Base-by-base conservation (phyloP, 1,284 basidiomycete species). In the Marasmius oreades region DNA sequence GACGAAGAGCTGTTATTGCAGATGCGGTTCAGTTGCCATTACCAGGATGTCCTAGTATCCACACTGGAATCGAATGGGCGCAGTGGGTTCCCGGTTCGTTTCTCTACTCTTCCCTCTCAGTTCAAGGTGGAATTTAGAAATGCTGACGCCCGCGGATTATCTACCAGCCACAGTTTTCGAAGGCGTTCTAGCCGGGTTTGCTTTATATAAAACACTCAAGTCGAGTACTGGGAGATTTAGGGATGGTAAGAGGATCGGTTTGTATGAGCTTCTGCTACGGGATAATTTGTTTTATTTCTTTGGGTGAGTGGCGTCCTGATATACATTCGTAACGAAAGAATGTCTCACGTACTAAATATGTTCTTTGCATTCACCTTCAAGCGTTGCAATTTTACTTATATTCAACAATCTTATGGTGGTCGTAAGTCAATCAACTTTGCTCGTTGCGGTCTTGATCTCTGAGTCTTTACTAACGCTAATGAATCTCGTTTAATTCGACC, bases 371-470 rank as follows among this genome's bases (percentile, higher is more conserved):
- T 37, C 51, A 44, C 24, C 52, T 3, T 51, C 14, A 51, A 72
- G 70, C 3, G 63, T 73, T 24, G 63, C 67, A 2, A 62, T 67
- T 54, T 60, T 77, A 1, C 62, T 77, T 20, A 57, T 76, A 2
- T 70, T 77, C 57, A 77, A 76, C 62, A 76, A 76, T 57, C 62
- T 78, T 5, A 77, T 78, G 75, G 74, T 77, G 11, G 70, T 77
- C 33, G 77, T 76, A 59, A 55, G 73, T 65, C n/a, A n/a, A n/a
- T n/a, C n/a, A n/a, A n/a, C n/a, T n/a, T n/a, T n/a, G n/a, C n/a
- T n/a, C n/a, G n/a, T n/a, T n/a, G n/a, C n/a, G 14, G 39, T 28
- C 36, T 23, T 20, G 10, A 16, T 26, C 31, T 46, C 2, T 48
- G 11, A 34, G 4, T 14, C 20, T 24, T 42, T 36, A 12, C 16